Base-by-base conservation (phyloP, 2,329 filamentous ascomycete species). In the Sarocladium strictum region DNA sequence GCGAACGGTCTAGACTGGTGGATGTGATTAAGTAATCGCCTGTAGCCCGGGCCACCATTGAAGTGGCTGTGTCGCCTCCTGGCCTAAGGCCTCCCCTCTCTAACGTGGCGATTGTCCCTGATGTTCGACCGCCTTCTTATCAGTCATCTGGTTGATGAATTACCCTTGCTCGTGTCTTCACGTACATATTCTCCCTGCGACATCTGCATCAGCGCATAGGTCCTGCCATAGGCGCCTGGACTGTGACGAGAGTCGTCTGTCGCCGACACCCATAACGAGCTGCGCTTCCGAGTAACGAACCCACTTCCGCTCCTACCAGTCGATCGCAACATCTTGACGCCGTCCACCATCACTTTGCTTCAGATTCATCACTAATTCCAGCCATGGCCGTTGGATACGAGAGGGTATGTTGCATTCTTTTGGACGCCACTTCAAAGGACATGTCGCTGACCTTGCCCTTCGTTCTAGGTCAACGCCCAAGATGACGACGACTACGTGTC, bases 351-450 rank as follows among this genome's bases (percentile, higher is more conserved):
- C 41, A 12, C 10, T 17, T 23, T 21, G n/a, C 17, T 23, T 45
- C n/a, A 23, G 9, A 23, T 6, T 3, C 4, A 49, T 27, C 23
- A 9, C 3, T 17, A 5, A 24, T 51, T 35, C 27, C 21, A 27
- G 27, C n/a, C n/a, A 83, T 83, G 79, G 65, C 79, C 58, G 74
- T 73, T 60, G 71, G 76, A 51, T 85, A 85, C 65, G 80, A 83
- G 65, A 33, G 54, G 54, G 56, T 58, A 58, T 15, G 54, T 15
- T 37, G 15, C 26, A 6, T 10, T 10, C 2, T 26, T 26, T 33
- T 26, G 6, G 5, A n/a, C 11, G 7, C 23, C 11, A 38, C 15
- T 53, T 17, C n/a, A n/a, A n/a, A n/a, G n/a, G n/a, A n/a, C n/a
- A n/a, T n/a, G n/a, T n/a, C n/a, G n/a, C n/a, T n/a, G n/a, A n/a